phyloP scores from a whole-genome alignment of 495 filamentous ascomycete species.

The Ascobolus immersus region DNA sequence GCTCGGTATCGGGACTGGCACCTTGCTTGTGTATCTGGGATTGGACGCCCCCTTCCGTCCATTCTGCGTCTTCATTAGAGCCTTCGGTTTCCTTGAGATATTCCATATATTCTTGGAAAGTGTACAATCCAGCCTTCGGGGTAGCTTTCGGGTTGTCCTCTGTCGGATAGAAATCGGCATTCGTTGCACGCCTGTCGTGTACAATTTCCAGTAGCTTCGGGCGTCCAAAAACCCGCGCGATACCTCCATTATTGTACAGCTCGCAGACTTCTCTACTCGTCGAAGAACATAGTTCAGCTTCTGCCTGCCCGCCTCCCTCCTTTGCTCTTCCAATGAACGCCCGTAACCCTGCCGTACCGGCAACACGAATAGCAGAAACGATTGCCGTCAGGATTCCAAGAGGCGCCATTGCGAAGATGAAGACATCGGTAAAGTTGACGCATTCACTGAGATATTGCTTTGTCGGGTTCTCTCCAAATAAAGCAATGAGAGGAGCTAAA shows the following conservation, averaged over 20 bases:
- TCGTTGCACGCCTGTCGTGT: background rate
- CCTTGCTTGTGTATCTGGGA: background rate
- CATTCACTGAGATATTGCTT: constrained; percentile 30
- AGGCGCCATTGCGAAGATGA: constrained; percentile 26
- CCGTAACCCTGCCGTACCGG: constrained; percentile 23
- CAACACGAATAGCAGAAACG: constrained; percentile 25
- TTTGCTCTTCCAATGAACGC: constrained; percentile 22
- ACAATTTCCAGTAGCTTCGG: constrained; percentile 7
- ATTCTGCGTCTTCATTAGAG: too few species aligned
- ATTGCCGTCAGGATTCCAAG: constrained; percentile 28
- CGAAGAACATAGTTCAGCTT: constrained; percentile 12
- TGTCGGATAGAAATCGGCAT: too few species aligned
- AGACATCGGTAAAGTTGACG: constrained; percentile 20
- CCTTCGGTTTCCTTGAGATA: background rate
- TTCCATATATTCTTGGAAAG: background rate
- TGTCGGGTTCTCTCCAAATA: constrained; percentile 28
- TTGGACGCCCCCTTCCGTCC: too few species aligned
- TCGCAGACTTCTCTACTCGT: constrained; percentile 17
- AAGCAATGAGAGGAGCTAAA: constrained; percentile 21
- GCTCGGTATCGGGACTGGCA: too few species aligned
- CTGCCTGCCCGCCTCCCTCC: constrained; percentile 11
- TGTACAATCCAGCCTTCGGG: background rate
- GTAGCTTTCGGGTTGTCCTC: too few species aligned
- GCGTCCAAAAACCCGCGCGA: constrained; percentile 15
- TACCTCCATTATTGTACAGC: constrained; percentile 17